Percentiles rank a stretch among this genome's conserved stretches.
Evolutionary conservation across 2,329 filamentous ascomycete genomes (phyloP).

Genomic region (Venturia nashicola): DNA sequence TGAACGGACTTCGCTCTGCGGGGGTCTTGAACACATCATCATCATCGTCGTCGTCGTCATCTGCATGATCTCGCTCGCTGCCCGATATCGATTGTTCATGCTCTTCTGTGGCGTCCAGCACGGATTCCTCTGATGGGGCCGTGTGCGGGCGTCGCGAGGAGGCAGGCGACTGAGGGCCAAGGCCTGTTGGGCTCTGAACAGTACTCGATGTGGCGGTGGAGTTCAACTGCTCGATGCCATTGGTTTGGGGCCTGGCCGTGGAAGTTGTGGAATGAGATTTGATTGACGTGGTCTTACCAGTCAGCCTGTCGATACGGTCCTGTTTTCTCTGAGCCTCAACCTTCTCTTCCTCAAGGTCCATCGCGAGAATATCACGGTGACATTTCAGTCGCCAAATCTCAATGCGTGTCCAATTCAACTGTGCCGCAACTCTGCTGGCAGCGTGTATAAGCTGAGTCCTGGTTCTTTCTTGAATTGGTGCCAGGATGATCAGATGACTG

Average conservation of each 20-base stretch:
- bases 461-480: slow-evolving; percentile 82
- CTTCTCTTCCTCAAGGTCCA: slow-evolving; percentile 74
- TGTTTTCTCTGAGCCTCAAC: slow-evolving; percentile 3
- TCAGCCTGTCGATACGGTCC: slow-evolving; percentile 3
- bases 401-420: slow-evolving; percentile 86
- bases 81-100: neutral
- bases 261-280: slow-evolving; percentile 3
- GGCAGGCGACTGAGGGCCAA: neutral
- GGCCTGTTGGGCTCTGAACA: neutral
- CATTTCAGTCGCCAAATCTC: slow-evolving; percentile 89
- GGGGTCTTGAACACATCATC: slow-evolving; percentile 11
- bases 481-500: slow-evolving; percentile 75
- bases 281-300: neutral
- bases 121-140: neutral
- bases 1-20: slow-evolving; percentile 6
- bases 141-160: neutral
- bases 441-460: slow-evolving; percentile 76
- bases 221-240: slow-evolving; percentile 4
- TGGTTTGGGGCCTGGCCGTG: slow-evolving; percentile 5
- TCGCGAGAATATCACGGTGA: slow-evolving; percentile 73
- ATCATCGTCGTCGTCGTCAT: neutral
- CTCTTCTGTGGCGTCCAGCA: neutral
- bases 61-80: neutral
- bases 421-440: slow-evolving; percentile 72
- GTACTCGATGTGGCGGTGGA: slow-evolving; percentile 5